Conservation (phyloP, 306 rosid species). For the Inga oerstediana region DNA sequence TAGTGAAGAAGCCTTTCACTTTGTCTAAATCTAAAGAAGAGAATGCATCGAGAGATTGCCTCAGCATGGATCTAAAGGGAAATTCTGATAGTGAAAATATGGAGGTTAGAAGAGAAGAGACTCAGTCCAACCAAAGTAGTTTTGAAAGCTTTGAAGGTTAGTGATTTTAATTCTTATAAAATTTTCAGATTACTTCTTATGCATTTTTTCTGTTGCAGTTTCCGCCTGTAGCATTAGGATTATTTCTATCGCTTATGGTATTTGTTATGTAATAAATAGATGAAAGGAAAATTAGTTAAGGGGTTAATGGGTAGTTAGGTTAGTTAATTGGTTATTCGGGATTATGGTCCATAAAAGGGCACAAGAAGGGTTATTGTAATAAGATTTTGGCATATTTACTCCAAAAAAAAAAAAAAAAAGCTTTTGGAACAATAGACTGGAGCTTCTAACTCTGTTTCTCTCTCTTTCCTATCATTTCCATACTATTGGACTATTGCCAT, state of each 20-base stretch:
- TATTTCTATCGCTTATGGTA: neutral
- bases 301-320: neutral
- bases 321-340: neutral
- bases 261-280: neutral
- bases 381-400: neutral
- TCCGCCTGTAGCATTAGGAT: neutral
- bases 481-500: too few relatives aligned
- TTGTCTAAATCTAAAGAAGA: slow-evolving; percentile 37
- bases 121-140: neutral
- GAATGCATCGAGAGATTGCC: slow-evolving; percentile 18
- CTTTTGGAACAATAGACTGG: neutral
- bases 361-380: neutral
- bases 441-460: neutral
- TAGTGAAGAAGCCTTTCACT: slow-evolving; percentile 54
- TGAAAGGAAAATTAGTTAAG: neutral
- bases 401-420: too few relatives aligned
- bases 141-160: neutral
- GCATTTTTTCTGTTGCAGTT: neutral
- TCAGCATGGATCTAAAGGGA: slow-evolving; percentile 39
- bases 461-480: too few relatives aligned
- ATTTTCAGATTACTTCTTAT: neutral
- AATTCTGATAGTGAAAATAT: slow-evolving; percentile 29
- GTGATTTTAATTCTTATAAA: neutral
- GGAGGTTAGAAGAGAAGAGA: slow-evolving; percentile 9
- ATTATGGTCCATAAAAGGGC: neutral